Percentiles rank a stretch among this genome's conserved stretches.
Conservation (phyloP, 1,284 basidiomycete genomes). For the Malassezia globosa region DNA sequence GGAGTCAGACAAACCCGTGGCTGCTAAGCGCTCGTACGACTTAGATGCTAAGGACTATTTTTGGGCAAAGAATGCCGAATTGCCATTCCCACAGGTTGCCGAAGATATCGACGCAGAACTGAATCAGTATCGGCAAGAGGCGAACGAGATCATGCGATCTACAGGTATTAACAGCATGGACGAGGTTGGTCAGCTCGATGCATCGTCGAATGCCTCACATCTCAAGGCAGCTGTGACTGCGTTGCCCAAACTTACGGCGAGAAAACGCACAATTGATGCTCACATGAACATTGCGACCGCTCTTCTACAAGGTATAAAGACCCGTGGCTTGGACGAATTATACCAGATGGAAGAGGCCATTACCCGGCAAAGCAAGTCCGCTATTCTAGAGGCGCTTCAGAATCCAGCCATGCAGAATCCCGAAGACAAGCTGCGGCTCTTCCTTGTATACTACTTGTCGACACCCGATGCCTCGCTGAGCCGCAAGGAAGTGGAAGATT, state of each 20-base stretch:
- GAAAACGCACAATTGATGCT: slow-evolving; percentile 90
- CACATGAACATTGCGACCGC: slow-evolving; percentile 99
- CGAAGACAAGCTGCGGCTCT: slow-evolving; percentile 78
- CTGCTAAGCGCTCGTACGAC: slow-evolving; percentile 57
- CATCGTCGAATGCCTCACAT: slow-evolving; percentile 87
- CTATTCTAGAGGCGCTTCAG: slow-evolving; percentile 64
- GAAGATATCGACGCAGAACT: slow-evolving; percentile 92
- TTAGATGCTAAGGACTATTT: slow-evolving; percentile 98
- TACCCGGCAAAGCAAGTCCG: slow-evolving; percentile 51
- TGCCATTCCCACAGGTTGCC: slow-evolving; percentile 95
- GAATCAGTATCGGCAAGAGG: slow-evolving; percentile 85
- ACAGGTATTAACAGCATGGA: slow-evolving; percentile 93
- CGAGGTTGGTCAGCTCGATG: slow-evolving; percentile 60
- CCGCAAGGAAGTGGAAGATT: slow-evolving; percentile 74
- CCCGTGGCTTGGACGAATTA: slow-evolving; percentile 82
- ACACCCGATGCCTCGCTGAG: slow-evolving; percentile 65
- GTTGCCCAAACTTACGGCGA: slow-evolving; percentile 88
- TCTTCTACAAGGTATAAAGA: slow-evolving; percentile 87
- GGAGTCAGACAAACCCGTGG: slow-evolving; percentile 18
- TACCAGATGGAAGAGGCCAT: slow-evolving; percentile 93
- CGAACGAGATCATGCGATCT: slow-evolving; percentile 88
- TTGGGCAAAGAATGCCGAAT: slow-evolving; percentile 90
- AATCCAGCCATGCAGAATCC: slow-evolving; percentile 47
- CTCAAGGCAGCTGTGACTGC: slow-evolving; percentile 96
- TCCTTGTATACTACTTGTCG: slow-evolving; percentile 85